These are phyloP conservation scores for Filosporella fistucella DNA, from an alignment of 495 filamentous ascomycete genomes.

Conservation along the genomic window DNA sequence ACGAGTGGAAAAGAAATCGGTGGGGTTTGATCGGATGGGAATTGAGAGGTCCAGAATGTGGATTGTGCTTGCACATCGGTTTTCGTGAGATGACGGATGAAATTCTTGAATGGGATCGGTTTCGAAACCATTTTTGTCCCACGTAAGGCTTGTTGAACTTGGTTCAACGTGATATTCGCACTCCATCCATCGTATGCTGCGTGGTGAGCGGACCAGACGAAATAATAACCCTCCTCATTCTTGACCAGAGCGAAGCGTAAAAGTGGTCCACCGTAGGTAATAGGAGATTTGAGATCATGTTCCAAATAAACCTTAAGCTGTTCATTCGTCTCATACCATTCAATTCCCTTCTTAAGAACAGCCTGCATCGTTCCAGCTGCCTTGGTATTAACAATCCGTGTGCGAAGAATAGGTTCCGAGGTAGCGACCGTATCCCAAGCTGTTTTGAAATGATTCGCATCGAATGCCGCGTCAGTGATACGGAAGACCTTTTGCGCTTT, in stretches of 20 bases:
- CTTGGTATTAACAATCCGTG: conserved; percentile 44
- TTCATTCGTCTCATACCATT: neutral
- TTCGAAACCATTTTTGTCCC: neutral
- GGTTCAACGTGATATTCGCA: conserved; percentile 22
- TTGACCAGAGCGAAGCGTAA: conserved; percentile 21
- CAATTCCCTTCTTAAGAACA: conserved; percentile 29
- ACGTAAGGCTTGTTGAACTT: neutral
- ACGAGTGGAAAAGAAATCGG: too few species aligned
- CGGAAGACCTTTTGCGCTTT: conserved; percentile 44
- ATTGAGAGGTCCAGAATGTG: too few species aligned
- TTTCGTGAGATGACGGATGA: neutral
- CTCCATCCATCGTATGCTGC: conserved; percentile 66
- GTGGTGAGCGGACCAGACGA: conserved; percentile 62
- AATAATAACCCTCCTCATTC: conserved; percentile 20
- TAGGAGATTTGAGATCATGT: neutral
- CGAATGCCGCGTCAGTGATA: conserved; percentile 35
- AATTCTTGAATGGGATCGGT: neutral
- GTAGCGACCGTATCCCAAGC: conserved; percentile 50
- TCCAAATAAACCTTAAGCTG: neutral
- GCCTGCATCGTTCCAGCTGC: conserved; percentile 45
- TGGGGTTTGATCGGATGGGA: too few species aligned
- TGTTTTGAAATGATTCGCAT: conserved; percentile 42
- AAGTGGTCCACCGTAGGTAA: conserved; percentile 14
- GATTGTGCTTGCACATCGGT: neutral
- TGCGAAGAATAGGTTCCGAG: conserved; percentile 48